Conservation (phyloP, 495 filamentous ascomycete species). For the Penicillium paradoxum region DNA sequence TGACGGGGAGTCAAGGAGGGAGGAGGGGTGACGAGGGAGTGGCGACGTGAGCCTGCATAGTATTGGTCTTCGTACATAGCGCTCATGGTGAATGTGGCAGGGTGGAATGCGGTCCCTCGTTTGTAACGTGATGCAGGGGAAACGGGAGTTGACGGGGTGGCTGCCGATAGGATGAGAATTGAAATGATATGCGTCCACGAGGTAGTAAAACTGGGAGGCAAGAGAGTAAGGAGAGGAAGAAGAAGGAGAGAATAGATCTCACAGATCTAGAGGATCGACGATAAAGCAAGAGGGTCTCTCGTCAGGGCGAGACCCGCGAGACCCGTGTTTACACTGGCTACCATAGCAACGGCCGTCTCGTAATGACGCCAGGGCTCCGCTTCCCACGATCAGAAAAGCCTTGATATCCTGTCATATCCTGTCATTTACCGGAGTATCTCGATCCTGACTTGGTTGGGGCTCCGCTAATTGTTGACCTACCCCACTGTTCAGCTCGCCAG, state of each 20-base stretch:
- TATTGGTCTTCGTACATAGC: conserved; percentile 47
- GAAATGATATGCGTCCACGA: neutral
- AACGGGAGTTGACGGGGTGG: conserved; percentile 4
- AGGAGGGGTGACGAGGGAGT: conserved; percentile 44
- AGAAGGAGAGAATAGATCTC: conserved; percentile 15
- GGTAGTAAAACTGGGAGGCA: conserved; percentile 1
- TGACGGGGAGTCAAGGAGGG: conserved; percentile 45
- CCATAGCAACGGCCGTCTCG: conserved; percentile 39
- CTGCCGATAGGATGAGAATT: conserved; percentile 1
- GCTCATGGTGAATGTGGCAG: conserved; percentile 29
- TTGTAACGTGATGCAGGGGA: conserved; percentile 1
- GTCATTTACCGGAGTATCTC: conserved; percentile 20
- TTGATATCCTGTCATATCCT: conserved; percentile 5
- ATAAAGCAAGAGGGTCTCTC: conserved; percentile 19
- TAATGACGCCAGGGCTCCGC: conserved; percentile 33
- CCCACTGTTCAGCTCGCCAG: conserved; percentile 28
- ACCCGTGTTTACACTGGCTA: conserved; percentile 42
- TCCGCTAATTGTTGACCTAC: conserved; percentile 20
- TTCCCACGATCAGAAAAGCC: conserved; percentile 7
- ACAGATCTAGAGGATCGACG: conserved; percentile 23
- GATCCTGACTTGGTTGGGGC: conserved; percentile 12
- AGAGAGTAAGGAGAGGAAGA: conserved; percentile 1
- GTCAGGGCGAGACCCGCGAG: conserved; percentile 11
- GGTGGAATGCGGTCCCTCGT: conserved; percentile 19
- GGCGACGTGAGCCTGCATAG: conserved; percentile 47